A percentile compares a stretch with the other conserved stretches of the same genome.
Evolutionary conservation across 495 filamentous ascomycete species (phyloP).

Genomic region (Aspergillus incahuasiensis): DNA sequence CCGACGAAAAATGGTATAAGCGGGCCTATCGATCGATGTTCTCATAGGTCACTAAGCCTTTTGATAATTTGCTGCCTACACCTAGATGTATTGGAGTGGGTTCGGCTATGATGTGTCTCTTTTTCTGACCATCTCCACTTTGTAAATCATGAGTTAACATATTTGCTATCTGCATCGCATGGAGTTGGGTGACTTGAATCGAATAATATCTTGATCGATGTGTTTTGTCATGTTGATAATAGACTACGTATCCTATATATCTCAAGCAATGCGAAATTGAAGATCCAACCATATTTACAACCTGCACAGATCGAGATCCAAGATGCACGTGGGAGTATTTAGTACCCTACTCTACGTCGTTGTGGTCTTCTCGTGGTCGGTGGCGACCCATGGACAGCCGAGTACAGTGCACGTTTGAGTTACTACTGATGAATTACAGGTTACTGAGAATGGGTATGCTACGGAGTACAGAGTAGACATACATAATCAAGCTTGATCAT

Average conservation of each 20-base stretch:
- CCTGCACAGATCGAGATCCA: no score
- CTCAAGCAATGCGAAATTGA: no score
- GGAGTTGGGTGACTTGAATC: constrained; percentile 2
- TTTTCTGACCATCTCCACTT: background rate
- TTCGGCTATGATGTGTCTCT: background rate
- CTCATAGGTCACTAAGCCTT: constrained; percentile 12
- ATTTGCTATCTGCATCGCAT: constrained; percentile 3
- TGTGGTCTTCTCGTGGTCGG: background rate
- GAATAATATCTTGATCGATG: background rate
- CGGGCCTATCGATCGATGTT: constrained; percentile 23
- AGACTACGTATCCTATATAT: no score
- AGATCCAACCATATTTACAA: no score
- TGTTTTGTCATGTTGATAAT: background rate
- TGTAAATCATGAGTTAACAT: constrained; percentile 7
- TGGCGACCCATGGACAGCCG: background rate
- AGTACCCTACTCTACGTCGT: background rate
- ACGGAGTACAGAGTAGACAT: no score
- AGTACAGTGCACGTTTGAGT: background rate
- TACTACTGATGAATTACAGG: no score
- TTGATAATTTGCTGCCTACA: background rate
- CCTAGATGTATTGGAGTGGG: background rate
- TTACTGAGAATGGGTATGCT: no score
- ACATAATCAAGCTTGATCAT: no score
- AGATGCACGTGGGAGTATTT: background rate
- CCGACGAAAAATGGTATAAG: constrained; percentile 37